Percentiles rank a stretch among this genome's conserved stretches.
phyloP scores from a whole-genome alignment of 768 basidiomycete species.

The Psilocybe cyanescens region DNA sequence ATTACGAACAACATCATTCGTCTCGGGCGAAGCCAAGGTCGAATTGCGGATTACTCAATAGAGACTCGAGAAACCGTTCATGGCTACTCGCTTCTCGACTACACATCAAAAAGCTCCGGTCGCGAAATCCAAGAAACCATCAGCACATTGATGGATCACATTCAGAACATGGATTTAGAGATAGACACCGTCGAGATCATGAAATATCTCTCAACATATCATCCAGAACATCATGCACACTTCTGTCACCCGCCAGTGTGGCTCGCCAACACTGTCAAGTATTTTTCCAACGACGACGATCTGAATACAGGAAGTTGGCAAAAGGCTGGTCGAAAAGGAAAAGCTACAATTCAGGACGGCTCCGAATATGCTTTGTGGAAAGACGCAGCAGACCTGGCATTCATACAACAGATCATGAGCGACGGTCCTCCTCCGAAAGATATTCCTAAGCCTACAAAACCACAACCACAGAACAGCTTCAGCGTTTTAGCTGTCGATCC shows the following conservation, averaged over 20 bases:
- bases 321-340: slow-evolving; percentile 2
- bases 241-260: slow-evolving; percentile 50
- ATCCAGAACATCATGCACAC: slow-evolving; percentile 51
- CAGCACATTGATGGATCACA: slow-evolving; percentile 44
- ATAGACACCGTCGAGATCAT: slow-evolving; percentile 39
- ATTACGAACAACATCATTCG: slow-evolving; percentile 72
- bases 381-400: slow-evolving; percentile 47
- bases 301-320: not conserved
- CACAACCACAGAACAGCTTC: not conserved
- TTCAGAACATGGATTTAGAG: slow-evolving; percentile 27
- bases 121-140: slow-evolving; percentile 47
- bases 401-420: slow-evolving; percentile 33
- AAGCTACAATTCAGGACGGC: slow-evolving; percentile 23
- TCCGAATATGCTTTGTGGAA: slow-evolving; percentile 58
- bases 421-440: not conserved
- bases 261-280: slow-evolving; percentile 33
- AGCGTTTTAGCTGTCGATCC: not conserved
- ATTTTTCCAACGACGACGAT: not conserved
- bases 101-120: slow-evolving; percentile 31
- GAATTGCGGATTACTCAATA: slow-evolving; percentile 63
- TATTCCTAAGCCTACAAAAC: not conserved
- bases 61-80: slow-evolving; percentile 57
- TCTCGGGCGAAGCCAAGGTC: slow-evolving; percentile 69
- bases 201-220: slow-evolving; percentile 43
- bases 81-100: slow-evolving; percentile 42